Percentiles rank a stretch among this genome's conserved stretches.
phyloP scores from a whole-genome alignment of 352 stramenopile species.

The Globisporangium cystogenes region DNA sequence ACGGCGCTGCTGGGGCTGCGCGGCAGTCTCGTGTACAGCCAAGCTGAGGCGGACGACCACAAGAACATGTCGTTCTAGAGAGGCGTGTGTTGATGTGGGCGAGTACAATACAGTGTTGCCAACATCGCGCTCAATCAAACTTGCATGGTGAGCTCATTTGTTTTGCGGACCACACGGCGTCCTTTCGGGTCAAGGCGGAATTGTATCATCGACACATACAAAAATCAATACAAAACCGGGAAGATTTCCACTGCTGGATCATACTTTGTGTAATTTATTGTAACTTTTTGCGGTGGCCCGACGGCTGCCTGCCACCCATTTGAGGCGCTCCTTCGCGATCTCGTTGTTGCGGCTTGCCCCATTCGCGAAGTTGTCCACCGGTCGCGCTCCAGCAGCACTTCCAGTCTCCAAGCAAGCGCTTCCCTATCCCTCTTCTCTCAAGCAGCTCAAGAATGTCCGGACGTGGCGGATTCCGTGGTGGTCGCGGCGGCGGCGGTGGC shows the following conservation, averaged over 20 bases:
- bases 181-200: too few relatives aligned
- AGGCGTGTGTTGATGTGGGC: neutral
- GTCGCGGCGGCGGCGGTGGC: constrained; percentile 42
- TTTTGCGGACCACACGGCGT: too few relatives aligned
- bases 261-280: too few relatives aligned
- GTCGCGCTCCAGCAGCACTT: neutral
- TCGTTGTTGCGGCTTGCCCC: too few relatives aligned
- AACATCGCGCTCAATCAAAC: too few relatives aligned
- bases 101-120: constrained; percentile 1
- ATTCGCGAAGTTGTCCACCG: constrained; percentile 1
- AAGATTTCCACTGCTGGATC: too few relatives aligned
- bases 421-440: neutral
- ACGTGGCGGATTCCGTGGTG: constrained; percentile 26
- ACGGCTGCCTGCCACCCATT: too few relatives aligned
- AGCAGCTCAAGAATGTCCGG: constrained; percentile 13
- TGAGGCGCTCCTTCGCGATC: too few relatives aligned
- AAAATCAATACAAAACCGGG: too few relatives aligned
- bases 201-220: too few relatives aligned
- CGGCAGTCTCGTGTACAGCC: constrained; percentile 53
- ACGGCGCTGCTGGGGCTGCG: constrained; percentile 51
- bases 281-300: too few relatives aligned
- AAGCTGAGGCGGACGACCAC: constrained; percentile 61
- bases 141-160: too few relatives aligned
- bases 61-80: constrained; percentile 82
- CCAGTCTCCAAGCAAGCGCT: constrained; percentile 8